Percentiles rank a stretch among this genome's conserved stretches.
phyloP scores from a whole-genome alignment of 768 basidiomycete genomes.

The Mycena latifolia region DNA sequence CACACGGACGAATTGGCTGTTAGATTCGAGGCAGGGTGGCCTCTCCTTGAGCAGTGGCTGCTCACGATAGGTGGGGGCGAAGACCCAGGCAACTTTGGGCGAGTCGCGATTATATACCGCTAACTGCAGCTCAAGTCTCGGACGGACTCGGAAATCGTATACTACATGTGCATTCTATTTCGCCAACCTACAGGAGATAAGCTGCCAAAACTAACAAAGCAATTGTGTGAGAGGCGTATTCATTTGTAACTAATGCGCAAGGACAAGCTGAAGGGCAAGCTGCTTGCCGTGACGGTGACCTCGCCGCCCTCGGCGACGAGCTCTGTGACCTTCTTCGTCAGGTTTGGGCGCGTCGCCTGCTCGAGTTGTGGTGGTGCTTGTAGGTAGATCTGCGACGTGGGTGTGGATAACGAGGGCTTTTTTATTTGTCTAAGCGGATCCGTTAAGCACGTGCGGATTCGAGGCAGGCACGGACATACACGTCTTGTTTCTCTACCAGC shows the following conservation, averaged over 20 bases:
- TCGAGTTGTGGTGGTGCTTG: constrained; percentile 95
- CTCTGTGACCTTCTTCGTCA: constrained; percentile 88
- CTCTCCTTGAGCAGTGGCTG: constrained; percentile 81
- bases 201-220: constrained; percentile 21
- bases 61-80: constrained; percentile 69
- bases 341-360: constrained; percentile 88
- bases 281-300: constrained; percentile 88
- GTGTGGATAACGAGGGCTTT: constrained; percentile 90
- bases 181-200: too few species aligned
- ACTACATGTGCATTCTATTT: too few species aligned
- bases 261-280: constrained; percentile 88
- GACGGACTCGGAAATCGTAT: too few species aligned
- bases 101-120: constrained; percentile 83
- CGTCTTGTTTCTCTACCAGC: constrained; percentile 88
- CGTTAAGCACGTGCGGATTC: constrained; percentile 26
- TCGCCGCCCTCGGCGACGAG: constrained; percentile 83
- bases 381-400: constrained; percentile 86
- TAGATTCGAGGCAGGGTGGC: constrained; percentile 87
- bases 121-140: constrained; percentile 52
- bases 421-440: constrained; percentile 87
- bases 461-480: constrained; percentile 65
- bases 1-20: constrained; percentile 93
- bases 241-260: constrained; percentile 69
- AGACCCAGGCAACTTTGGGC: constrained; percentile 77
- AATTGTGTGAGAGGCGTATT: constrained; percentile 3